phyloP scores from a whole-genome alignment of 768 basidiomycete genomes.

The Phylloporus rhodoxanthus region DNA sequence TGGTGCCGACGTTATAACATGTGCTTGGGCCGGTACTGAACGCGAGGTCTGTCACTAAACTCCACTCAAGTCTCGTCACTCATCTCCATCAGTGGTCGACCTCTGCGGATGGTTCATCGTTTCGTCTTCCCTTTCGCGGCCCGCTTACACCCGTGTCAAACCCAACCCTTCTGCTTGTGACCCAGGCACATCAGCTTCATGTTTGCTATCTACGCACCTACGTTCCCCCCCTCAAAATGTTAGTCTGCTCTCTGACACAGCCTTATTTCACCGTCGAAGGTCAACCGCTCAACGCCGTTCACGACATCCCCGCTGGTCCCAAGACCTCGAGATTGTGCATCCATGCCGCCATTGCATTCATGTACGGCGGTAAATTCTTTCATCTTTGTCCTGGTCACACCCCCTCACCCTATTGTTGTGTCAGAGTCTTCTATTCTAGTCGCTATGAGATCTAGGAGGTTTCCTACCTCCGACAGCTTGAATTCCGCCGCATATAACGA shows the following conservation, averaged over 20 bases:
- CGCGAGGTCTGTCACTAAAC: slow-evolving; percentile 46
- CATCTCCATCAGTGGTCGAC: slow-evolving; percentile 47
- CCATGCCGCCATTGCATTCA: slow-evolving; percentile 53
- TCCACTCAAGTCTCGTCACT: background rate
- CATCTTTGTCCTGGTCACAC: background rate
- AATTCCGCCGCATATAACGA: slow-evolving; percentile 28
- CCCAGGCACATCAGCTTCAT: slow-evolving; percentile 53
- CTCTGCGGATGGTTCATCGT: slow-evolving; percentile 38
- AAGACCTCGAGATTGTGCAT: slow-evolving; percentile 45
- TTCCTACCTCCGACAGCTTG: slow-evolving; percentile 36
- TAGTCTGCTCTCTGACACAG: slow-evolving; percentile 45
- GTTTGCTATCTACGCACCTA: slow-evolving; percentile 51
- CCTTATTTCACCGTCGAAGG: slow-evolving; percentile 34
- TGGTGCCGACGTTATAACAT: slow-evolving; percentile 54
- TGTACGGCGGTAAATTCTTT: slow-evolving; percentile 45
- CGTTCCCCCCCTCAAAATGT: slow-evolving; percentile 37
- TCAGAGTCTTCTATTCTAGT: slow-evolving; percentile 54
- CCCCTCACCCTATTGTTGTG: slow-evolving; percentile 4
- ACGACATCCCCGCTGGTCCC: slow-evolving; percentile 28
- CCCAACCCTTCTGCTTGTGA: slow-evolving; percentile 58
- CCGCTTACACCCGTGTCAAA: slow-evolving; percentile 48
- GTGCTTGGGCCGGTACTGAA: slow-evolving; percentile 53
- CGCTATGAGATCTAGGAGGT: slow-evolving; percentile 54
- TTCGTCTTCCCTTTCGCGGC: slow-evolving; percentile 55
- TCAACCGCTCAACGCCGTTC: slow-evolving; percentile 26